Evolutionary conservation across 768 basidiomycete genomes (phyloP), one percentile per base, ranked within the genome.

Genomic region (Podaxis sp.): DNA sequence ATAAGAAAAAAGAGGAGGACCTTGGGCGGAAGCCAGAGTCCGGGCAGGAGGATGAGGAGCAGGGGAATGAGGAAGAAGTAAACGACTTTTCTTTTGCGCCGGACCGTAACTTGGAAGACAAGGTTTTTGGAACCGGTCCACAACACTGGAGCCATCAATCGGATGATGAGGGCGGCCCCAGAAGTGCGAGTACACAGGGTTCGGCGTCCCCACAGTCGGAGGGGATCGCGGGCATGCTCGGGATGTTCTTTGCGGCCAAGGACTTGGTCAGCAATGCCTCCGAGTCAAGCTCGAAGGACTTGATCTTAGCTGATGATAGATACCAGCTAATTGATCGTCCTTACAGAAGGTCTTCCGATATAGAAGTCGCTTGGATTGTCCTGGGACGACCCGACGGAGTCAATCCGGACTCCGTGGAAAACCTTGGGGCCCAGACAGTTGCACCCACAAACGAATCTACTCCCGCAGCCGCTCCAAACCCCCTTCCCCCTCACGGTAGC

Each of bases 221-320:
- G 10, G 51, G 51, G 6, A 30, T 33, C 6, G 7, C 28, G 12
- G 51, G 51, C 22, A 44, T 40, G 24, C 22, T 24, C 15, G 40
- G 22, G 38, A 44, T 26, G 55, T 30, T 52, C 10, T 30, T 33
- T 30, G 40, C 55, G 24, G 55, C 37, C 8, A 56, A 56, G 26
- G 22, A 41, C 24, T 26, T 44, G 40, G 24, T 24, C 15, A 56
- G 55, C 40, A 22, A 44, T 1, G 38, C 13, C 17, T 56, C 55
- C 4, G 55, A 56, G 13, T 56, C 55, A 17, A 56, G 55, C 22
- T 56, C 55, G 5, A 24, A 2, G 20, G 37, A 56, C 38, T 4
- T 56, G 54, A 56, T 56, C 54, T 40, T 56, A 24, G 54, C 54
- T 24, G 54, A 56, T 56, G 54, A 56, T 13, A 36, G 54, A 15